Base-by-base conservation (phyloP, 768 basidiomycete genomes). In the Termitomyces sp. region DNA sequence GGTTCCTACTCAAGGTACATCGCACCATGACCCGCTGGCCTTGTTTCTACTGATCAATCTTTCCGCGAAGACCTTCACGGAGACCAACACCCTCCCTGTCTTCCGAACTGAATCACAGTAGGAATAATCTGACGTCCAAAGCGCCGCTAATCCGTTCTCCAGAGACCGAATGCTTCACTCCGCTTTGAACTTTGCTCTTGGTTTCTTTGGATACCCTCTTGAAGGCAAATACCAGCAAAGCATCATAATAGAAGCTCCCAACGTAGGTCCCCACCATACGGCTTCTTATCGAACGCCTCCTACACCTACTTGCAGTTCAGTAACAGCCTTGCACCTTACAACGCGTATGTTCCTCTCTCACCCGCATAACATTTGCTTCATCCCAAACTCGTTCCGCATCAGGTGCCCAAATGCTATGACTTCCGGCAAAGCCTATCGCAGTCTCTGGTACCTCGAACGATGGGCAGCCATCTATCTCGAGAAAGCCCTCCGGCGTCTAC, bases 321-420 rank as follows among this genome's bases (percentile, higher is more conserved):
- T 71, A 89, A 89, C 68, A 94, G 92, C 1, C 82, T 97, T 3
- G 80, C 92, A 0, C 94, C 94, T 3, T 94, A 94, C 62, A 79
- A 80, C 56, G 91, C 89, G 75, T 90, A 65, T 47, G 78, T 68
- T 5, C n/a, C n/a, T 20, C n/a, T n/a, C 36, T 28, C 30, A 22
- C 18, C 3, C 46, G 40, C 52, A 14, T 45, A 13, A 32, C 52
- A 10, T 53, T 2, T 16, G 7, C 5, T 18, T 6, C 14, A 13
- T 20, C 11, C 13, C 40, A 56, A 24, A 52, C 9, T 9, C 9
- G 5, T 24, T 11, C 6, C 10, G 9, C 24, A 22, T 24, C 10
- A 82, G 80, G 6, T 92, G 93, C 65, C 79, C 82, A 3, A 94
- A 94, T 66, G 76, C 89, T 0, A 57, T 2, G 78, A 82, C 14